Evolutionary conservation across 2,329 filamentous ascomycete species (phyloP).

Genomic region (Diaporthe nobilis): DNA sequence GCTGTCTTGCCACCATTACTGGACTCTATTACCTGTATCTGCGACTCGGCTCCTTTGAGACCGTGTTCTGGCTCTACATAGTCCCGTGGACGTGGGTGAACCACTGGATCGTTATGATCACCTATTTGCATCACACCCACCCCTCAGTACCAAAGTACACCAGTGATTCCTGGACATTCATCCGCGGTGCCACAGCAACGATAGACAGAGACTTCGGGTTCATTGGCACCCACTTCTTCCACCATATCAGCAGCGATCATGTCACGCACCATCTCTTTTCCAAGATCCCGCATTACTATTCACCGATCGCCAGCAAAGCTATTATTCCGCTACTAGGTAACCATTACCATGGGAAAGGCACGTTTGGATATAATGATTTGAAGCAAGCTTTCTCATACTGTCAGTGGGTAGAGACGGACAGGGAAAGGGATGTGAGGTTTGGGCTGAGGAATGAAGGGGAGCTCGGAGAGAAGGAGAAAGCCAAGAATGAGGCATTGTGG

Average conservation of each 20-base stretch:
- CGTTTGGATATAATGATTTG: not conserved
- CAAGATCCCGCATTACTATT: conserved; percentile 78
- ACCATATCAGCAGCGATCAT: conserved; percentile 97
- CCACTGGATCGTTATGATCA: conserved; percentile 90
- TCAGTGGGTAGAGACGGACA: conserved; percentile 11
- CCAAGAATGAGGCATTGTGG: not conserved
- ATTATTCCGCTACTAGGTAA: conserved; percentile 95
- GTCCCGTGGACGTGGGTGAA: conserved; percentile 79
- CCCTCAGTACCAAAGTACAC: conserved; percentile 93
- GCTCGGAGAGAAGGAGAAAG: not conserved
- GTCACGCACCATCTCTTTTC: conserved; percentile 97
- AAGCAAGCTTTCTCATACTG: conserved; percentile 8
- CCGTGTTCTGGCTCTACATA: conserved; percentile 71
- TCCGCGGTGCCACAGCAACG: conserved; percentile 91
- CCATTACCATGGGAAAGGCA: conserved; percentile 77
- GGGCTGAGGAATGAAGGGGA: not conserved
- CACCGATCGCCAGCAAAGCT: conserved; percentile 92
- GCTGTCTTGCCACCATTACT: conserved; percentile 67
- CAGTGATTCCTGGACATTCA: conserved; percentile 88
- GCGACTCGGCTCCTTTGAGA: conserved; percentile 67
- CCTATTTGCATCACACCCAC: conserved; percentile 96
- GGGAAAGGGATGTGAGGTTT: not conserved
- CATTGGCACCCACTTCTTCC: conserved; percentile 88
- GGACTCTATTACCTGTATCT: conserved; percentile 66
- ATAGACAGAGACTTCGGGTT: conserved; percentile 98